Evolutionary conservation across 495 filamentous ascomycete genomes (phyloP).

Genomic region (Annulohypoxylon moriforme): DNA sequence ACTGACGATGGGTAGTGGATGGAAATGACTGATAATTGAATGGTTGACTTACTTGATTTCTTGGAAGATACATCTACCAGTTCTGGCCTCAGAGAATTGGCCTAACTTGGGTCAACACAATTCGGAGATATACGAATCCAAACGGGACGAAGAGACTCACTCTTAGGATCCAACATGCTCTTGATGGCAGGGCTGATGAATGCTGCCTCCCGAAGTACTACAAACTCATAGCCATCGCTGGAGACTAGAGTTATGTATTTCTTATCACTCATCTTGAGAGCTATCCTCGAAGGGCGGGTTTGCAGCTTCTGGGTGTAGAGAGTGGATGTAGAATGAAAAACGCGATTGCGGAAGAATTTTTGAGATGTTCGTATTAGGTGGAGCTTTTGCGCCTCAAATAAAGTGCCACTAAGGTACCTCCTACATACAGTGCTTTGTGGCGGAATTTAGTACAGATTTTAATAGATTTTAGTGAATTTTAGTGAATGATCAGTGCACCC

Average conservation of each 20-base stretch:
- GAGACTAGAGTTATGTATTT: conserved; percentile 91
- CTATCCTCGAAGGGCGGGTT: neutral
- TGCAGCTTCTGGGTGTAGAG: neutral
- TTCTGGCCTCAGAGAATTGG: conserved; percentile 75
- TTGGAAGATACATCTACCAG: conserved; percentile 72
- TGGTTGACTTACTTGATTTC: conserved; percentile 73
- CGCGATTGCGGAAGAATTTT: conserved; percentile 28
- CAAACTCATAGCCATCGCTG: conserved; percentile 87
- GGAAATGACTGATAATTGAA: neutral
- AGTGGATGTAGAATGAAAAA: conserved; percentile 1
- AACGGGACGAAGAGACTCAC: conserved; percentile 57
- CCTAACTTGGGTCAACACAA: conserved; percentile 57
- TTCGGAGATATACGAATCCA: neutral
- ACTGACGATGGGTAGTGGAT: conserved; percentile 33
- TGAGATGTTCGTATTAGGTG: neutral
- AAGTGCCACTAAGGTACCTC: neutral
- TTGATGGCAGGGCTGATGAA: conserved; percentile 80
- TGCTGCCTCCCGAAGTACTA: conserved; percentile 81
- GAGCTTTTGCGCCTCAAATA: conserved; percentile 8
- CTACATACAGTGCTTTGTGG: neutral
- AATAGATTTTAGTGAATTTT: neutral
- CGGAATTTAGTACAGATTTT: neutral
- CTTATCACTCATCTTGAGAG: conserved; percentile 48
- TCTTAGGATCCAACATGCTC: conserved; percentile 84
- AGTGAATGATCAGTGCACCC: neutral